These are phyloP conservation scores for Colletotrichum limetticola DNA, from an alignment of 2,329 filamentous ascomycete species.

Conservation along the genomic window DNA sequence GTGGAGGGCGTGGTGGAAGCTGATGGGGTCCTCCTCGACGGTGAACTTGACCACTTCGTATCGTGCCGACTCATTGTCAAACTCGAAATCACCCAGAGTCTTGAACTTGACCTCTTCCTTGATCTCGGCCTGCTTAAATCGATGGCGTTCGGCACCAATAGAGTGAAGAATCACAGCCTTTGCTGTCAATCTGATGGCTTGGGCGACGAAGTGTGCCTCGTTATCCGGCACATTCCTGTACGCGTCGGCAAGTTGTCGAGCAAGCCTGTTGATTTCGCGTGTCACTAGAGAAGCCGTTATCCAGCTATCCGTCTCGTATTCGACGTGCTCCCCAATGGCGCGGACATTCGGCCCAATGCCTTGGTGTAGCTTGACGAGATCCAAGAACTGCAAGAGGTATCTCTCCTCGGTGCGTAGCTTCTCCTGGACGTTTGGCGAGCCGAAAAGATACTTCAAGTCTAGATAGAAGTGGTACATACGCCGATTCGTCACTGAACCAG, in stretches of 20 bases:
- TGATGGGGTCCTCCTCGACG: conserved; percentile 90
- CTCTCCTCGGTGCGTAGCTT: conserved; percentile 84
- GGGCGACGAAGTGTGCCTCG: conserved; percentile 72
- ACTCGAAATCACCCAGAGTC: conserved; percentile 80
- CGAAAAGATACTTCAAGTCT: conserved; percentile 90
- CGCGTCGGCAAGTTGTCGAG: conserved; percentile 86
- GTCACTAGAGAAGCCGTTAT: conserved; percentile 96
- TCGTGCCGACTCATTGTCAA: conserved; percentile 67
- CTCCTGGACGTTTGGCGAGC: conserved; percentile 88
- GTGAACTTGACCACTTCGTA: conserved; percentile 86
- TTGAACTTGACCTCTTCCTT: conserved; percentile 90
- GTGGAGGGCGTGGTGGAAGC: conserved; percentile 96
- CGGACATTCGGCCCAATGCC: conserved; percentile 95
- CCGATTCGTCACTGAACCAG: conserved; percentile 92
- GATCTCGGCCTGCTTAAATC: conserved; percentile 89
- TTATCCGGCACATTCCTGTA: conserved; percentile 78
- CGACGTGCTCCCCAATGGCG: conserved; percentile 93
- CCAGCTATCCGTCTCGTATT: conserved; percentile 98
- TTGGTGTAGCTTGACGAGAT: conserved; percentile 95
- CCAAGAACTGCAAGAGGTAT: conserved; percentile 93
- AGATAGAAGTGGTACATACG: conserved; percentile 98
- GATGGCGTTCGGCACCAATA: conserved; percentile 84
- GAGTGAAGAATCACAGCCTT: conserved; percentile 91
- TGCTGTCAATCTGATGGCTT: conserved; percentile 78
- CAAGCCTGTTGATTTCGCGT: conserved; percentile 92